Conservation (phyloP, 768 basidiomycete species). For the Podaxis carcinomalis region DNA sequence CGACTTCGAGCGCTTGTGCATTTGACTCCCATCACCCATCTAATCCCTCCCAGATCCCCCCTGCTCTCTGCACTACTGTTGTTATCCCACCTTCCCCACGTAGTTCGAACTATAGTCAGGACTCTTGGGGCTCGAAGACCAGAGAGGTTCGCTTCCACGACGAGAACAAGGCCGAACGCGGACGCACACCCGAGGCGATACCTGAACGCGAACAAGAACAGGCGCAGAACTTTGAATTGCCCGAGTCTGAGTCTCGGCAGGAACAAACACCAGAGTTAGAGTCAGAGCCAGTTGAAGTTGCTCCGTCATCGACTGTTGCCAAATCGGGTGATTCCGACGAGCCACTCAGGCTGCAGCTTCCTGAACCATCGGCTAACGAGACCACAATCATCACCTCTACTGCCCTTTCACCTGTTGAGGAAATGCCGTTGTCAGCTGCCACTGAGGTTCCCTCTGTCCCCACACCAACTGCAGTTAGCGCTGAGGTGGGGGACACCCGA, state of each 20-base stretch:
- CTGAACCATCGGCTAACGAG: background rate
- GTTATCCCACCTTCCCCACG: background rate
- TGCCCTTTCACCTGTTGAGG: slow-evolving; percentile 3
- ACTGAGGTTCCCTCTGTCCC: background rate
- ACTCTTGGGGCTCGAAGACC: background rate
- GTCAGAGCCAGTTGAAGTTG: background rate
- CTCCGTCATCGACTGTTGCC: background rate
- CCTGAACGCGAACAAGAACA: background rate
- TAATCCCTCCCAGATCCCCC: slow-evolving; percentile 18
- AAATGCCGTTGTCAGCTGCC: background rate
- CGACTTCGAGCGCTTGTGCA: slow-evolving; percentile 22
- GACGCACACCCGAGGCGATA: background rate
- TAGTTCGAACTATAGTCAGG: background rate
- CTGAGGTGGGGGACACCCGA: background rate
- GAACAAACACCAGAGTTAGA: background rate
- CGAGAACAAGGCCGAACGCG: background rate
- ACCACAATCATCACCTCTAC: background rate
- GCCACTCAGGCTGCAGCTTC: background rate
- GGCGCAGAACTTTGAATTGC: background rate
- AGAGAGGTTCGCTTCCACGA: background rate
- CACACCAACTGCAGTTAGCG: background rate
- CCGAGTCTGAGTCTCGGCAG: background rate
- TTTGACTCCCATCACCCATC: slow-evolving; percentile 36
- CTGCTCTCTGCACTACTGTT: background rate
- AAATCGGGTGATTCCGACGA: slow-evolving; percentile 1